Evolutionary conservation across 495 filamentous ascomycete species (phyloP).

Genomic region (Penicillium bovifimosum): DNA sequence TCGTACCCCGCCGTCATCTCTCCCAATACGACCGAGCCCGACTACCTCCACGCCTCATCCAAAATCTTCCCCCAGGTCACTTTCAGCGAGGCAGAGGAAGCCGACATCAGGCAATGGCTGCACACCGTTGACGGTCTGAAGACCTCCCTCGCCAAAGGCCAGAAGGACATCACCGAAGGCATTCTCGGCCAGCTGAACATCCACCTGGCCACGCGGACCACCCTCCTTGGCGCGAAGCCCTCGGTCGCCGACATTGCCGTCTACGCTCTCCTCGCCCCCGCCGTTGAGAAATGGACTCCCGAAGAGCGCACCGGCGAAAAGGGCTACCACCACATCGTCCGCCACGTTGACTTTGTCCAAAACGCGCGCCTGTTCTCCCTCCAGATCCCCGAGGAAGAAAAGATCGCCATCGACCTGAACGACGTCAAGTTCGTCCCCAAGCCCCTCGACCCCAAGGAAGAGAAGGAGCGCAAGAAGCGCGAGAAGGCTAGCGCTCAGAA

Average conservation of each 20-base stretch:
- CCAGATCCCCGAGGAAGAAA: slow-evolving; percentile 65
- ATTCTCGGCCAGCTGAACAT: slow-evolving; percentile 73
- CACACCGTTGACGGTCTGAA: slow-evolving; percentile 65
- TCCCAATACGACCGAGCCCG: slow-evolving; percentile 45
- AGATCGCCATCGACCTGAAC: slow-evolving; percentile 70
- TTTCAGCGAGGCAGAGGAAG: slow-evolving; percentile 71
- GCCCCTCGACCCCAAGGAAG: slow-evolving; percentile 75
- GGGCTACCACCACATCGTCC: slow-evolving; percentile 86
- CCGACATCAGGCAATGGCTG: slow-evolving; percentile 85
- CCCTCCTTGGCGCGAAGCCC: slow-evolving; percentile 83
- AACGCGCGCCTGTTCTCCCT: slow-evolving; percentile 75
- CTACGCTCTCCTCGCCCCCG: slow-evolving; percentile 73
- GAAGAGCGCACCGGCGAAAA: slow-evolving; percentile 89
- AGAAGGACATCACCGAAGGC: slow-evolving; percentile 43
- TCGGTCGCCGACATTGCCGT: slow-evolving; percentile 84
- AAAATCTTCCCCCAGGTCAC: slow-evolving; percentile 61
- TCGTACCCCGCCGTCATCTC: slow-evolving; percentile 48
- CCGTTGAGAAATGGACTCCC: slow-evolving; percentile 72
- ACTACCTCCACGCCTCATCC: slow-evolving; percentile 44
- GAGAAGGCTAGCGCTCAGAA: slow-evolving; percentile 63
- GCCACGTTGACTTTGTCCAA: slow-evolving; percentile 90
- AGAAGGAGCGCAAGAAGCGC: slow-evolving; percentile 85
- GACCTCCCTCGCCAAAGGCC: slow-evolving; percentile 49
- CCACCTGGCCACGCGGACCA: slow-evolving; percentile 83
- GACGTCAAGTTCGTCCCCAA: slow-evolving; percentile 79